Percentiles rank a stretch among this genome's conserved stretches.
phyloP scores from a whole-genome alignment of 371 early-diverging fungal species.

The Agmasoma carcini region DNA sequence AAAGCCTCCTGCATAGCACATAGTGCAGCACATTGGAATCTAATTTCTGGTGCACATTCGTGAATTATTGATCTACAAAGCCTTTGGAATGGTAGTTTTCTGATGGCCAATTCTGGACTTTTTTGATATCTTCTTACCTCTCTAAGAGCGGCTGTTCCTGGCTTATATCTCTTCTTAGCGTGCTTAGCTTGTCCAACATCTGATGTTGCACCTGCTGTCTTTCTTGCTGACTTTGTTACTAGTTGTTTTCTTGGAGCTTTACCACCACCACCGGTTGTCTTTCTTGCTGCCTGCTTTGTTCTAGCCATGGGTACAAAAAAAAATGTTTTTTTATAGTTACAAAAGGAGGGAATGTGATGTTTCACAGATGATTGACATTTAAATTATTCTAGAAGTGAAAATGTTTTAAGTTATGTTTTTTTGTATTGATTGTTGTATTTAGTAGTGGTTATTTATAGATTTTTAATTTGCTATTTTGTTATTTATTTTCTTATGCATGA shows the following conservation, averaged over 20 bases:
- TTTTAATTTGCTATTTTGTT: too few relatives aligned
- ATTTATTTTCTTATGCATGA: too few relatives aligned
- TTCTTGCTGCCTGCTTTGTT: slow-evolving; percentile 93
- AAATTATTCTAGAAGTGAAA: too few relatives aligned
- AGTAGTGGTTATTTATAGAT: too few relatives aligned
- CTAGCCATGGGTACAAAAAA: slow-evolving; percentile 59
- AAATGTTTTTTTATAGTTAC: too few relatives aligned
- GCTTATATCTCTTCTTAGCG: slow-evolving; percentile 55
- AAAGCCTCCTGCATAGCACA: slow-evolving; percentile 71
- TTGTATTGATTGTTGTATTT: too few relatives aligned
- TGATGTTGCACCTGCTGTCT: slow-evolving; percentile 59
- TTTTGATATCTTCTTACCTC: slow-evolving; percentile 64
- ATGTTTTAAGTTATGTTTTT: too few relatives aligned
- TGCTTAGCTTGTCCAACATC: slow-evolving; percentile 40
- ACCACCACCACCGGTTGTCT: slow-evolving; percentile 91
- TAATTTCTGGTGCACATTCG: slow-evolving; percentile 40
- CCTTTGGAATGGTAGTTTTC: slow-evolving; percentile 63
- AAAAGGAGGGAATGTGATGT: too few relatives aligned
- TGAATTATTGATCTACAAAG: slow-evolving; percentile 55
- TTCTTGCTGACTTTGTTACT: slow-evolving; percentile 84
- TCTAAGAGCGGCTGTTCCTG: slow-evolving; percentile 59
- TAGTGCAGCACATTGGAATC: slow-evolving; percentile 61
- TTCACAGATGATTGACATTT: too few relatives aligned
- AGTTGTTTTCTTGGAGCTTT: slow-evolving; percentile 89
- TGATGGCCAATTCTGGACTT: slow-evolving; percentile 58